Conservation (phyloP, 1,284 basidiomycete species). For the Cryptococcus sp. region DNA sequence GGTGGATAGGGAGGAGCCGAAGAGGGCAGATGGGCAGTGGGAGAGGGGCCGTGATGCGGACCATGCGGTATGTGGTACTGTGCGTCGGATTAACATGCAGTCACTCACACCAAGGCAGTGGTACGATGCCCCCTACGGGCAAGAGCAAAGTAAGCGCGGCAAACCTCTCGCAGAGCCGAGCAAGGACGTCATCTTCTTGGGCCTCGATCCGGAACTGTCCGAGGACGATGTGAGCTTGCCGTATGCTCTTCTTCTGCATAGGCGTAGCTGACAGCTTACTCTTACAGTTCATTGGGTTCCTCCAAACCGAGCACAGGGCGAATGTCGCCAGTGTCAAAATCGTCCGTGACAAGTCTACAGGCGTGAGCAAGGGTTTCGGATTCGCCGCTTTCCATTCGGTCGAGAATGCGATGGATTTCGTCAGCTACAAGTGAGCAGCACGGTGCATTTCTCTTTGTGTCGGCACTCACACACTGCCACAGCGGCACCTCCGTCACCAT, state of each 20-base stretch:
- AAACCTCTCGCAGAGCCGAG: conserved; percentile 32
- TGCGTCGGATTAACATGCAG: background rate
- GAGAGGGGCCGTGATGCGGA: conserved; percentile 30
- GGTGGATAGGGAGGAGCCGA: background rate
- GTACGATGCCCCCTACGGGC: conserved; percentile 1
- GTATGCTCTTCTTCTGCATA: conserved; percentile 13
- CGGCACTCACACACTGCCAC: conserved; percentile 20
- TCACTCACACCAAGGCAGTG: background rate
- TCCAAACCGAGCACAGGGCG: conserved; percentile 60
- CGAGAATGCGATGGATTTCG: conserved; percentile 78
- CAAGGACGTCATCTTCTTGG: conserved; percentile 78
- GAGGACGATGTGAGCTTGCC: conserved; percentile 75
- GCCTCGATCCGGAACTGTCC: conserved; percentile 80
- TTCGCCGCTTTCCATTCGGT: conserved; percentile 84
- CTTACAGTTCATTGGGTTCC: conserved; percentile 72
- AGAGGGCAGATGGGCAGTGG: conserved; percentile 20
- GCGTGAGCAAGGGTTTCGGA: conserved; percentile 85
- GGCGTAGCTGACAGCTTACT: background rate
- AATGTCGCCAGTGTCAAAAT: conserved; percentile 64
- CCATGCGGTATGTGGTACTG: conserved; percentile 12
- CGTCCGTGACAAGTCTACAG: conserved; percentile 87
- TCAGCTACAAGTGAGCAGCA: conserved; percentile 62
- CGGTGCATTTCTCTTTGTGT: conserved; percentile 23
- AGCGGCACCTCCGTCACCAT: conserved; percentile 75
- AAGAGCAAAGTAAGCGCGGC: background rate